Evolutionary conservation across 2,329 filamentous ascomycete genomes (phyloP), one percentile per base, ranked within the genome.

Genomic region (Zymoseptoria crescenta): DNA sequence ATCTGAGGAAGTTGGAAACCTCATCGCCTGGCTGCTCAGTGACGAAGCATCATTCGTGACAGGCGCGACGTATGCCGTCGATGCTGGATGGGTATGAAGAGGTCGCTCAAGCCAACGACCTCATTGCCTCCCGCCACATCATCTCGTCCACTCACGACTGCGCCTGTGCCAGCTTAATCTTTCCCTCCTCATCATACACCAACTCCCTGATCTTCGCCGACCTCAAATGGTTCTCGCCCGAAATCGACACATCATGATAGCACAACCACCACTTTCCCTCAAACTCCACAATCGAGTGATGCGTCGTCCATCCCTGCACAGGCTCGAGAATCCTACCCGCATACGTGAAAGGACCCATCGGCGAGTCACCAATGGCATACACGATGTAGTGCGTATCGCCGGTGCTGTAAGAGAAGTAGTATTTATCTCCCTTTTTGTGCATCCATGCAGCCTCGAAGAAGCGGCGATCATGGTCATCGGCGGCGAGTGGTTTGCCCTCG

Each of bases 371-470:
- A 2, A 80, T 83, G 1, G 86, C 88, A 69, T 89, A 91, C 63
- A 79, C 86, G 30, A 92, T 76, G 72, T 80, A 89, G 73, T 91
- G 88, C 30, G 88, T 86, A 74, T 91, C 88, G 20, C 88, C 58
- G 5, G 62, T 64, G 48, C 54, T 59, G 58, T 68, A 69, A 35
- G 64, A 66, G 64, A 69, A 69, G 55, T 69, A 69, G 60, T 69
- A 69, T 53, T 64, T 67, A 21, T 52, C 28, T 0, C 52, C 56
- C 21, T 80, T 75, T 78, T 88, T 89, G 76, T 91, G 88, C 79
- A 90, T 78, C 88, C 88, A 91, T 1, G 88, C 84, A 0, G 87
- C 88, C 75, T 92, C 88, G 71, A 92, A 91, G 79, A 92, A 92
- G 7, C 88, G 80, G 16, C 86, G 74, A 60, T 87, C 86, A 70